A percentile compares a stretch with the other conserved stretches of the same genome.
Evolutionary conservation across 2,329 filamentous ascomycete species (phyloP).

Genomic region (Talaromyces piceae): DNA sequence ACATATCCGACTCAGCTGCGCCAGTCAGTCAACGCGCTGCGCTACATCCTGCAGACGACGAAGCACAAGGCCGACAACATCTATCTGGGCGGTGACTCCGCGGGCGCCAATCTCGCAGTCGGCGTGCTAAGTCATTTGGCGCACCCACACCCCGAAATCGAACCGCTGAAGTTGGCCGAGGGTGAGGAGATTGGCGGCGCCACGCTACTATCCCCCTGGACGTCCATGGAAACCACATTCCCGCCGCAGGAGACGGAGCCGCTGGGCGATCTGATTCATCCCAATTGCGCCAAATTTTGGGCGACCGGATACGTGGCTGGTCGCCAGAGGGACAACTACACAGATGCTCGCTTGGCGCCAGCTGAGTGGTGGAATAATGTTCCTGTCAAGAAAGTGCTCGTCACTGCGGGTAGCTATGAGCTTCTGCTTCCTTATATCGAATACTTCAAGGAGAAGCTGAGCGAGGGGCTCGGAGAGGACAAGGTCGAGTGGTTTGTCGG

Average conservation of each 20-base stretch:
- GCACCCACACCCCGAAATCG: slow-evolving; percentile 51
- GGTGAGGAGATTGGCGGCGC: slow-evolving; percentile 40
- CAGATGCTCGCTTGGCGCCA: slow-evolving; percentile 43
- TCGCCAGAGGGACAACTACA: slow-evolving; percentile 43
- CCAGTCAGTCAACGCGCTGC: slow-evolving; percentile 34
- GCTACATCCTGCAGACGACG: slow-evolving; percentile 29
- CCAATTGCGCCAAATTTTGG: slow-evolving; percentile 39
- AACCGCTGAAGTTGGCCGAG: slow-evolving; percentile 31
- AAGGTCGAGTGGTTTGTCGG: slow-evolving; percentile 31
- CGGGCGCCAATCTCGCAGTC: slow-evolving; percentile 36
- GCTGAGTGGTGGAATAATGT: slow-evolving; percentile 48
- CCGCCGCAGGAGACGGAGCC: slow-evolving; percentile 40
- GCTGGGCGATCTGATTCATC: slow-evolving; percentile 44
- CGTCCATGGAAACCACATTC: slow-evolving; percentile 42
- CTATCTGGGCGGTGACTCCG: slow-evolving; percentile 38
- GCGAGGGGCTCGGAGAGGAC: slow-evolving; percentile 29
- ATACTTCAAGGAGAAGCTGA: slow-evolving; percentile 33
- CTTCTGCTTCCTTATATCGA: slow-evolving; percentile 50
- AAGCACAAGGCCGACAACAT: slow-evolving; percentile 27
- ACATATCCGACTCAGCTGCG: slow-evolving; percentile 38
- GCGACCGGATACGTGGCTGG: slow-evolving; percentile 40
- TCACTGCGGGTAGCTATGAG: slow-evolving; percentile 51
- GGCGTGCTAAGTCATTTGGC: slow-evolving; percentile 34
- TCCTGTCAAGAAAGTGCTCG: slow-evolving; percentile 42
- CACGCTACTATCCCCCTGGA: slow-evolving; percentile 53